A percentile compares a stretch with the other conserved stretches of the same genome.
phyloP scores from a whole-genome alignment of 202 grass and related monocot genomes.

The Eragrostis tef region DNA sequence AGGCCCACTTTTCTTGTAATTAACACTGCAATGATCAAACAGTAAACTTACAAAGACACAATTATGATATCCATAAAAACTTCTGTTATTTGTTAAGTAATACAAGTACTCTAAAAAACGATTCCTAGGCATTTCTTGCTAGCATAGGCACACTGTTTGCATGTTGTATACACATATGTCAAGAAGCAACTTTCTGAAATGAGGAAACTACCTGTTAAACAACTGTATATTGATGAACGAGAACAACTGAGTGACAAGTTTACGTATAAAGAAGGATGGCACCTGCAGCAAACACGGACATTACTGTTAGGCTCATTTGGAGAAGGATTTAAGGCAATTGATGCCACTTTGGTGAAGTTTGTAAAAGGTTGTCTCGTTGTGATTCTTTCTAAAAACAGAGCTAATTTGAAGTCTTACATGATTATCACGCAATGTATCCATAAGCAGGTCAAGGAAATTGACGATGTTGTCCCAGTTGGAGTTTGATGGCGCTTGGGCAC shows the following conservation, averaged over 20 bases:
- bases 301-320: slow-evolving; percentile 28
- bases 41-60: not conserved
- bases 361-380: slow-evolving; percentile 5
- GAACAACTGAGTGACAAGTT: slow-evolving; percentile 93
- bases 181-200: slow-evolving; percentile 12
- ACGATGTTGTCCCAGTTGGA: slow-evolving; percentile 88
- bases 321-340: slow-evolving; percentile 12
- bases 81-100: not conserved
- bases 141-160: slow-evolving; percentile 15
- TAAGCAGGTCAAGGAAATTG: slow-evolving; percentile 83
- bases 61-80: not conserved
- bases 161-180: slow-evolving; percentile 5
- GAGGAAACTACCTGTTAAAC: slow-evolving; percentile 85
- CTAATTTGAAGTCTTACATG: slow-evolving; percentile 56
- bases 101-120: not conserved
- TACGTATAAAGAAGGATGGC: slow-evolving; percentile 92
- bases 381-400: slow-evolving; percentile 25
- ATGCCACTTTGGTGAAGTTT: slow-evolving; percentile 16
- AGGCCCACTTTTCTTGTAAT: slow-evolving; percentile 32
- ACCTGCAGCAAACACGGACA: slow-evolving; percentile 64
- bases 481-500: slow-evolving; percentile 56
- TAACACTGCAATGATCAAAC: slow-evolving; percentile 1
- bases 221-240: slow-evolving; percentile 98
- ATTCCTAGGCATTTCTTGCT: slow-evolving; percentile 22
- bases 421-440: slow-evolving; percentile 71